Base-by-base conservation (phyloP, 2,329 filamentous ascomycete genomes). In the Alternaria ethzedia region DNA sequence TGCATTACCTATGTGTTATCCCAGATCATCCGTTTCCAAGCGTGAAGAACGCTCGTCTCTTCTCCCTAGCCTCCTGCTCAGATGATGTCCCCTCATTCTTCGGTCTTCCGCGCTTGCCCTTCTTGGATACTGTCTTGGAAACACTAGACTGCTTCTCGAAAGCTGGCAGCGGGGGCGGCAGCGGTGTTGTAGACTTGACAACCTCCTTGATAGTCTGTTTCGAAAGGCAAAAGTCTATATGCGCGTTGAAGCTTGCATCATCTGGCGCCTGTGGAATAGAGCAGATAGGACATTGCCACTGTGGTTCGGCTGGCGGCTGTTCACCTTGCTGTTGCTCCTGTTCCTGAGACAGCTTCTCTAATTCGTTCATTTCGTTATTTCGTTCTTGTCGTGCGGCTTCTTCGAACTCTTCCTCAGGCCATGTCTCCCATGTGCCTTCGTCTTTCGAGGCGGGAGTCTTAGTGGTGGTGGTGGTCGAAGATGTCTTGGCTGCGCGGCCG, bases 271-370 rank as follows among this genome's bases (percentile, higher is more conserved):
- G 94, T 0, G 92, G 90, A 15, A 90, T 84, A n/a, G 83, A 82
- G 78, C 96, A 99, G 47, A 98, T 92, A 0, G 96, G 96, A 78
- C 96, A 99, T 41, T 90, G 86, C 94, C 94, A 98, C 50, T 88
- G 74, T 51, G 70, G 68, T 63, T 75, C 71, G 49, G 72, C 59
- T 23, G 63, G 32, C 9, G 63, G 32, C n/a, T 64, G 44, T 8
- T 64, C 26, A 2, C 59, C 44, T 30, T 69, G 59, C 6, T 66
- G 45, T 43, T 70, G 69, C 51, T 74, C 73, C 57, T 85, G 80
- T 64, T 89, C 86, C 71, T 91, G 90, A 56, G 87, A 90, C 4
- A 91, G 81, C 45, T 80, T 82, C 72, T 91, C 88, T 3, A 90
- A 70, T 67, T 89, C 86, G 41, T 89, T 84, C 75, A 90, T 83